Percentiles rank a stretch among this genome's conserved stretches.
Conservation (phyloP, 148 eudicot genomes). For the Nepenthes mirabilis region DNA sequence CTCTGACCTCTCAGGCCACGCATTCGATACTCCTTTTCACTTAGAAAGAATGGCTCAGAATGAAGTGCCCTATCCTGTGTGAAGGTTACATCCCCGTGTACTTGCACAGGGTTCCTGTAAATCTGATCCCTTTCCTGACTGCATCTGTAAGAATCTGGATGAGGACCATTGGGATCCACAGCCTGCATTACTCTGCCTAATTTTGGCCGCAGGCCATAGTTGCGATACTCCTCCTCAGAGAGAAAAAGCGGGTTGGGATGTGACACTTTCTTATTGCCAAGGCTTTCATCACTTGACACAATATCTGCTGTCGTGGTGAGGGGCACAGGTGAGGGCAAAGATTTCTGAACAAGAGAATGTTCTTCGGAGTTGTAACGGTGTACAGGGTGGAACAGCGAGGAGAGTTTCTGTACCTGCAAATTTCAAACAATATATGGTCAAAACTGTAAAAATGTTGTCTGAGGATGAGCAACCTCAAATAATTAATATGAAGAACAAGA, state of each 20-base stretch:
- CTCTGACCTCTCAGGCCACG: slow-evolving; percentile 25
- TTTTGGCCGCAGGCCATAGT: slow-evolving; percentile 36
- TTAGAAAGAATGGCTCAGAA: slow-evolving; percentile 21
- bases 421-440: background rate
- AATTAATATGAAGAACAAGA: background rate
- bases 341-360: slow-evolving; percentile 12
- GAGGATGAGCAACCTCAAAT: background rate
- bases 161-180: background rate
- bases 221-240: slow-evolving; percentile 46
- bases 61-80: slow-evolving; percentile 6
- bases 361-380: slow-evolving; percentile 19
- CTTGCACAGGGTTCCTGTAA: slow-evolving; percentile 12
- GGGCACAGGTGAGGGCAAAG: slow-evolving; percentile 4
- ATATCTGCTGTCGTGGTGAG: background rate
- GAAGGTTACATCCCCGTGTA: slow-evolving; percentile 9
- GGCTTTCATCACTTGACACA: background rate
- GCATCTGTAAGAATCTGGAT: background rate
- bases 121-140: slow-evolving; percentile 5
- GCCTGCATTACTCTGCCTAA: background rate
- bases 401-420: slow-evolving; percentile 56
- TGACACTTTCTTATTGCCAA: background rate
- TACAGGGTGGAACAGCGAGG: slow-evolving; percentile 30
- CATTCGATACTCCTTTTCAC: slow-evolving; percentile 42
- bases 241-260: slow-evolving; percentile 21
- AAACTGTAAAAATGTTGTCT: background rate